Conservation (phyloP, 768 basidiomycete species). For the Kwoniella botswanensis region DNA sequence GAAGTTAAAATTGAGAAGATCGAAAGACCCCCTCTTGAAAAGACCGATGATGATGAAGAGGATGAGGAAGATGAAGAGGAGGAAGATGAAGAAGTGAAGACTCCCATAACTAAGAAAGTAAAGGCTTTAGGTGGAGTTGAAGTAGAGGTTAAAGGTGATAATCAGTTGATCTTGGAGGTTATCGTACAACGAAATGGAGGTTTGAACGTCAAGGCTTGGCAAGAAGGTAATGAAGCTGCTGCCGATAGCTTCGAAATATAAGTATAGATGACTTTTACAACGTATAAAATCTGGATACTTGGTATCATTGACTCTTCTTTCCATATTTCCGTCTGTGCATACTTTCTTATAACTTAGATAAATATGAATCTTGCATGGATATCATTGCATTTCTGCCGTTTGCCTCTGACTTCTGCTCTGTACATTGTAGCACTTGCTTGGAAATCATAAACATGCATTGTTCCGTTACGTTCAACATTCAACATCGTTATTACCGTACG, state of each 20-base stretch:
- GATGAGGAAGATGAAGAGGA: conserved; percentile 40
- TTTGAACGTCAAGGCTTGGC: conserved; percentile 49
- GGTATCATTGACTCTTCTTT: background rate
- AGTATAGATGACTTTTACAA: background rate
- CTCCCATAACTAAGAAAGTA: conserved; percentile 49
- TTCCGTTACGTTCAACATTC: conserved; percentile 6
- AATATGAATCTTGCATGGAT: conserved; percentile 10
- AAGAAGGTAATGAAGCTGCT: conserved; percentile 47
- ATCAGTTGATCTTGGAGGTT: conserved; percentile 48
- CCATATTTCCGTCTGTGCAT: background rate
- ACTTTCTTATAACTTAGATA: background rate
- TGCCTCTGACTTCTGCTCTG: background rate
- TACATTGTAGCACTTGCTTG: background rate
- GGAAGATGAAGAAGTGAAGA: conserved; percentile 55
- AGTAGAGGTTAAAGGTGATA: conserved; percentile 33
- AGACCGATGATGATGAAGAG: conserved; percentile 43
- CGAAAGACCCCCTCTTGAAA: conserved; percentile 41
- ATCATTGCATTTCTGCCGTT: background rate
- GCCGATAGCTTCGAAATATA: conserved; percentile 42
- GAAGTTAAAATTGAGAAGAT: conserved; percentile 59
- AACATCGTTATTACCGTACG: background rate
- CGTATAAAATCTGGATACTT: background rate
- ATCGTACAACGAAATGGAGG: conserved; percentile 47
- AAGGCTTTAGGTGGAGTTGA: conserved; percentile 48
- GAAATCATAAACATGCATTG: conserved; percentile 12